A percentile compares a stretch with the other conserved stretches of the same genome.
phyloP scores from a whole-genome alignment of 257 asterid species.

The Plantago ovata region DNA sequence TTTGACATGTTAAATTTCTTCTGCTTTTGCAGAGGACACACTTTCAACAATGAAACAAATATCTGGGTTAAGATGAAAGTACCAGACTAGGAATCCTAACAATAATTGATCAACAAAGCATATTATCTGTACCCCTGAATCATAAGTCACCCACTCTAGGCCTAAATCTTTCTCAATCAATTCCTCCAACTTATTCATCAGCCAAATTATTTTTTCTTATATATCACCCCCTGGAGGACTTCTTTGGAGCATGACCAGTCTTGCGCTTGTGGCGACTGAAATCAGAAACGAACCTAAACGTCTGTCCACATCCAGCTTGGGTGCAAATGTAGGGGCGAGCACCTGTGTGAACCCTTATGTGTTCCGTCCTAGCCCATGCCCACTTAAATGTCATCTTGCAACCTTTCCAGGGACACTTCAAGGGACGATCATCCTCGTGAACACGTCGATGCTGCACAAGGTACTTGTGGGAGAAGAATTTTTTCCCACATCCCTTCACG shows the following conservation, averaged over 20 bases:
- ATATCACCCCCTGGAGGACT: slow-evolving; percentile 43
- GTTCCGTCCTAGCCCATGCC: slow-evolving; percentile 99
- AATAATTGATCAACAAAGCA: not conserved
- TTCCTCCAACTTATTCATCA: slow-evolving; percentile 28
- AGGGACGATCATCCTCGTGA: slow-evolving; percentile 94
- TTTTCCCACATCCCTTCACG: slow-evolving; percentile 88
- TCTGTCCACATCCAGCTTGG: slow-evolving; percentile 85
- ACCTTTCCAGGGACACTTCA: slow-evolving; percentile 98
- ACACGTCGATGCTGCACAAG: slow-evolving; percentile 96
- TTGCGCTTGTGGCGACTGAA: slow-evolving; percentile 99
- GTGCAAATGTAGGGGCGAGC: slow-evolving; percentile 90
- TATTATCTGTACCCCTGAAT: slow-evolving; percentile 31
- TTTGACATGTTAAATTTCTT: slow-evolving; percentile 22
- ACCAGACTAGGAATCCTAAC: slow-evolving; percentile 29
- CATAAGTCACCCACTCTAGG: slow-evolving; percentile 27
- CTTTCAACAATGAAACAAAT: slow-evolving; percentile 38
- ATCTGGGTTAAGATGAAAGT: slow-evolving; percentile 24
- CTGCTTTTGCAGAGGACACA: slow-evolving; percentile 32
- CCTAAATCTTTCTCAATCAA: slow-evolving; percentile 38
- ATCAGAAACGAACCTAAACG: slow-evolving; percentile 94
- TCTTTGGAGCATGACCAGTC: slow-evolving; percentile 87
- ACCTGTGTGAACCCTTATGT: slow-evolving; percentile 94
- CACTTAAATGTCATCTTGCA: slow-evolving; percentile 98
- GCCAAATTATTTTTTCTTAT: slow-evolving; percentile 18
- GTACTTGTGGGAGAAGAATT: slow-evolving; percentile 94